A percentile compares a stretch with the other conserved stretches of the same genome.
Conservation (phyloP, 345 rosid species). For the Conringia planisiliqua region DNA sequence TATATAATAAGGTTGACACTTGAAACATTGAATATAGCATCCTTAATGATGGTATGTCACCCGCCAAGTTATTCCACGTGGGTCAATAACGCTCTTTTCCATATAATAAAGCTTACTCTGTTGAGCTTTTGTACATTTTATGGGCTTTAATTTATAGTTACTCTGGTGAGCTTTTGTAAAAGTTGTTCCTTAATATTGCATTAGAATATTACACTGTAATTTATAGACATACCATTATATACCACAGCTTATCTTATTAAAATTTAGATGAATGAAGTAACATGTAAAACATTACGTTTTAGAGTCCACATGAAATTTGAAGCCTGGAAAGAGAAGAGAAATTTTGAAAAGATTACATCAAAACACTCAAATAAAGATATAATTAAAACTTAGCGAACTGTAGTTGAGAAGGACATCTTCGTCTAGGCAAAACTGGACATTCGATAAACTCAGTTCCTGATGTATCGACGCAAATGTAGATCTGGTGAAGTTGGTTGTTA, state of each 20-base stretch:
- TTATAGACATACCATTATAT: neutral
- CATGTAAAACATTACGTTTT: neutral
- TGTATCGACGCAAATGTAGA: constrained; percentile 66
- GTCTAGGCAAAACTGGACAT: constrained; percentile 50
- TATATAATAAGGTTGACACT: neutral
- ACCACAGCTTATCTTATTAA: neutral
- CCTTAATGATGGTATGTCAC: neutral
- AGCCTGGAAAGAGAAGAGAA: neutral
- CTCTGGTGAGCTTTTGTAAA: neutral
- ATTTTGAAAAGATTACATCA: neutral
- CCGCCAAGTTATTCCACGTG: neutral
- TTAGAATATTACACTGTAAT: neutral
- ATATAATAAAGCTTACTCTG: neutral
- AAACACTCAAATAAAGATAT: neutral
- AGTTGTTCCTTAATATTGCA: neutral
- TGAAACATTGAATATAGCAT: neutral
- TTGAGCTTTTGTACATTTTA: neutral
- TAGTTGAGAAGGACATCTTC: constrained; percentile 44
- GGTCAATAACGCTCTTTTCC: neutral
- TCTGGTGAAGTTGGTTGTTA: constrained; percentile 51
- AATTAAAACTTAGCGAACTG: constrained; percentile 62
- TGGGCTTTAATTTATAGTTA: too few relatives aligned
- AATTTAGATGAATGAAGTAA: neutral
- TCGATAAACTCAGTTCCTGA: constrained; percentile 60
- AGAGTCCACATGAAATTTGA: neutral